These are phyloP conservation scores for Elsinoe perseae DNA, from an alignment of 2,329 filamentous ascomycete genomes.

Conservation along the genomic window DNA sequence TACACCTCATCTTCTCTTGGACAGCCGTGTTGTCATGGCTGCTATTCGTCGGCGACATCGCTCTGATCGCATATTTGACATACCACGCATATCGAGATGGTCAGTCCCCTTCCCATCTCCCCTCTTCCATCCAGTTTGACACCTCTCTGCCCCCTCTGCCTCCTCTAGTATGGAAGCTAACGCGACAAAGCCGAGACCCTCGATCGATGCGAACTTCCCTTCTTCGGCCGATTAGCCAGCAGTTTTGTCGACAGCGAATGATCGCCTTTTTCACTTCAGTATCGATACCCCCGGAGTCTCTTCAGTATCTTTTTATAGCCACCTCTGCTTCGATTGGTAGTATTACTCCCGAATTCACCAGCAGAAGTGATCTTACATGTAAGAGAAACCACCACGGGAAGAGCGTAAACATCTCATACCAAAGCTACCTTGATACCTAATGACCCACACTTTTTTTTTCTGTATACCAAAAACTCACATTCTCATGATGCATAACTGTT, in stretches of 20 bases:
- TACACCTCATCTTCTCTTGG: constrained; percentile 84
- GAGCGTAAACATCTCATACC: background rate
- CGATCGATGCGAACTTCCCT: constrained; percentile 70
- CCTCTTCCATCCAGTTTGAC: background rate
- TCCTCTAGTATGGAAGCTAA: background rate
- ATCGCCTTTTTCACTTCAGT: constrained; percentile 6
- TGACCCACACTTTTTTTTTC: background rate
- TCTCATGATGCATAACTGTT: background rate
- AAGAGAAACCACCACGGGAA: background rate
- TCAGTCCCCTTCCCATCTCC: constrained; percentile 32
- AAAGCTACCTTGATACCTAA: background rate
- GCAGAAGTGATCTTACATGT: too few species aligned
- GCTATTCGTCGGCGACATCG: constrained; percentile 67
- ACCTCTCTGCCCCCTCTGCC: background rate
- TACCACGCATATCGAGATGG: constrained; percentile 79
- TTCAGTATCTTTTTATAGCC: background rate
- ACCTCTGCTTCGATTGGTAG: too few species aligned
- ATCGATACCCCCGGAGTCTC: constrained; percentile 5
- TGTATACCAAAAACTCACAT: background rate
- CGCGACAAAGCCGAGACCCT: constrained; percentile 49
- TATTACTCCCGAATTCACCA: too few species aligned
- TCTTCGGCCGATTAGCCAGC: constrained; percentile 78
- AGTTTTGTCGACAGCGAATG: constrained; percentile 84
- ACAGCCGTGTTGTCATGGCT: constrained; percentile 76
- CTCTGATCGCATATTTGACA: constrained; percentile 66